Conservation (phyloP, 306 rosid genomes). For the barrel medic (Medicago truncatula) region MtrunA17r5.0-ANR NC_053049.1:37338001-37338500, state of each 20-base stretch:
- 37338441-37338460: conserved; percentile 68
- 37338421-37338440: conserved; percentile 65
- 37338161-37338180: conserved; percentile 30
- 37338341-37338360: conserved; percentile 35
- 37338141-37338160: conserved; percentile 63
- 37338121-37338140: conserved; percentile 59
- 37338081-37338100: conserved; percentile 60
- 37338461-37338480: conserved; percentile 32
- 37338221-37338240: conserved; percentile 2
- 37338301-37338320: conserved; percentile 48
- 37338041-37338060: not conserved
- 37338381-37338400: not conserved
- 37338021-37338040: not conserved
- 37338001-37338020: conserved; percentile 98
- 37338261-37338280: conserved; percentile 17
- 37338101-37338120: conserved; percentile 98
- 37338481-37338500: conserved; percentile 45
- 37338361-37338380: conserved; percentile 30
- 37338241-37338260: not conserved
- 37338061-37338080: too few species aligned
- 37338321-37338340: conserved; percentile 67
- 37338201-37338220: conserved; percentile 58
- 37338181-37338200: conserved; percentile 53
- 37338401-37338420: conserved; percentile 39
- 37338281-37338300: conserved; percentile 43